These are phyloP conservation scores for Meyerozyma carpophila DNA, from an alignment of 1,139 yeast species.

Conservation along the genomic window DNA sequence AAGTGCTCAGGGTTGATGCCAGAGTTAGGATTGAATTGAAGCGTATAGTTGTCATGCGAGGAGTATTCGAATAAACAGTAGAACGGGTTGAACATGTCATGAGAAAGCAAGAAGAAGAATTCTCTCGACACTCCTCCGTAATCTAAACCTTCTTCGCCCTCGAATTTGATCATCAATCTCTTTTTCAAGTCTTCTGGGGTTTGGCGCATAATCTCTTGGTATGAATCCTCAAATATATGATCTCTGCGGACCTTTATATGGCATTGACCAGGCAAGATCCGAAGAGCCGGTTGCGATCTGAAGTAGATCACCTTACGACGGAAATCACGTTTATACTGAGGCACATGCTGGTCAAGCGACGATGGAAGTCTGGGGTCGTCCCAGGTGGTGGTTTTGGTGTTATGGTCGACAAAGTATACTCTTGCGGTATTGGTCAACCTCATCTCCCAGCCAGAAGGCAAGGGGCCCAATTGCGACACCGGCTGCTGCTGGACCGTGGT, in stretches of 20 bases:
- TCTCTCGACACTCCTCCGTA: constrained; percentile 99
- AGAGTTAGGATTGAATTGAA: constrained; percentile 97
- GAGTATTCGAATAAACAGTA: constrained; percentile 96
- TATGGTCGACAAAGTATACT: constrained; percentile 97
- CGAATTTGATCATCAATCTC: constrained; percentile 95
- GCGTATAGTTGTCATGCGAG: constrained; percentile 94
- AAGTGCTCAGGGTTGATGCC: constrained; percentile 97
- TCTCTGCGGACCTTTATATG: constrained; percentile 97
- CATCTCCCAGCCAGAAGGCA: constrained; percentile 99
- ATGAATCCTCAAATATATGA: constrained; percentile 94
- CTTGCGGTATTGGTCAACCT: constrained; percentile 97
- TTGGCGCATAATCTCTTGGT: constrained; percentile 98
- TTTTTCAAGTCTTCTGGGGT: constrained; percentile 97
- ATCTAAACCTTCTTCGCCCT: constrained; percentile 98
- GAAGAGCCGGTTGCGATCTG: constrained; percentile 95
- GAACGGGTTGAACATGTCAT: constrained; percentile 98
- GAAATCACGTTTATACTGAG: constrained; percentile 98
- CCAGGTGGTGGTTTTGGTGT: constrained; percentile 98
- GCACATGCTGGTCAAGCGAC: constrained; percentile 94
- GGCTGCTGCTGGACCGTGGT: constrained; percentile 96
- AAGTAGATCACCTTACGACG: constrained; percentile 95
- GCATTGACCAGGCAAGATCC: constrained; percentile 97
- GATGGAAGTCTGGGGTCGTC: constrained; percentile 99
- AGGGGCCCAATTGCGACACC: constrained; percentile 95
- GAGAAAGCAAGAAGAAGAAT: constrained; percentile 90